Evolutionary conservation across 2,329 filamentous ascomycete genomes (phyloP).

Genomic region (Fusarium cyanostomum): DNA sequence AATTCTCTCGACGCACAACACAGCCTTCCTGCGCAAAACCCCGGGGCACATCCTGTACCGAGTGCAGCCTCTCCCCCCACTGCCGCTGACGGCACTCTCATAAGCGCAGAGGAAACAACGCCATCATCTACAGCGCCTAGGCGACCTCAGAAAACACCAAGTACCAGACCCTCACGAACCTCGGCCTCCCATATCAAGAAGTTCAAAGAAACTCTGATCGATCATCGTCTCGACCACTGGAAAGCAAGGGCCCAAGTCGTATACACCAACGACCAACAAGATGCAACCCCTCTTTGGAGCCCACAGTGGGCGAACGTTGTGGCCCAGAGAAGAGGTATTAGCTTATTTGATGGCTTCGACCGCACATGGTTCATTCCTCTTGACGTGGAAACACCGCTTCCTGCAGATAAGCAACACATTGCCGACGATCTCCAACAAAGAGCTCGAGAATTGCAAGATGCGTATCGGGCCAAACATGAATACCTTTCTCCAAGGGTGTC

Average conservation of each 20-base stretch:
- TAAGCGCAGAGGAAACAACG: neutral
- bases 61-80: neutral
- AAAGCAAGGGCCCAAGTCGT: constrained; percentile 31
- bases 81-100: neutral
- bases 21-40: neutral
- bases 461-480: neutral
- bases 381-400: constrained; percentile 17
- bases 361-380: constrained; percentile 38
- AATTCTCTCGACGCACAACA: neutral
- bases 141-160: neutral
- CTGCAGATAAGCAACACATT: constrained; percentile 12
- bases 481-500: neutral
- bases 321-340: constrained; percentile 12
- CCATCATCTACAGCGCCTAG: neutral
- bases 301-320: constrained; percentile 17
- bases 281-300: constrained; percentile 35
- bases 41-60: neutral
- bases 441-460: constrained; percentile 1
- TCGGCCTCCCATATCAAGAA: constrained; percentile 4
- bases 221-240: constrained; percentile 31
- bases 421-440: constrained; percentile 14
- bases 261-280: constrained; percentile 23
- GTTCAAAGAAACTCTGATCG: constrained; percentile 33
- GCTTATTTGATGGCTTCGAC: constrained; percentile 38
- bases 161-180: neutral